phyloP scores from a whole-genome alignment of 345 rosid species.

The Populus euphratica region DNA sequence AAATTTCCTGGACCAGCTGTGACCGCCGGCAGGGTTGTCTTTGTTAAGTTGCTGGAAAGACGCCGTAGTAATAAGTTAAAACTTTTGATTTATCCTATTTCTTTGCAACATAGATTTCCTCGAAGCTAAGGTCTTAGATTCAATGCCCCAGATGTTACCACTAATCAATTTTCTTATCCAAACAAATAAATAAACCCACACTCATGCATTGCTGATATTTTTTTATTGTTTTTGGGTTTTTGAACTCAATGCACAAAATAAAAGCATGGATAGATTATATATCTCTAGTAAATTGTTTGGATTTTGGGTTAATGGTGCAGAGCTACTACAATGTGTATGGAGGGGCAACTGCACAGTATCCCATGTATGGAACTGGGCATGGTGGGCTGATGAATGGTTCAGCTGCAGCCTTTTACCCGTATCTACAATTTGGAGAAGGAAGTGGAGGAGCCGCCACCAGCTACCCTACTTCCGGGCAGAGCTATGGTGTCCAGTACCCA shows the following conservation, averaged over 20 bases:
- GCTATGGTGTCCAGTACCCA: constrained; percentile 66
- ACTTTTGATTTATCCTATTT: neutral
- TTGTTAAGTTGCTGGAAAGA: neutral
- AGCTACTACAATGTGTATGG: constrained; percentile 81
- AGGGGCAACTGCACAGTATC: constrained; percentile 70
- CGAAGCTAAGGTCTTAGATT: no score
- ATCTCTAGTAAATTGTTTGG: neutral
- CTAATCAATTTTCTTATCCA: no score
- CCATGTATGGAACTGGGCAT: constrained; percentile 67
- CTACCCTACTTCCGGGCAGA: constrained; percentile 51
- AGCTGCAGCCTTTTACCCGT: constrained; percentile 71
- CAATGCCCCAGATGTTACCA: no score
- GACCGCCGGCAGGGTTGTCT: neutral
- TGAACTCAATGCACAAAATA: neutral
- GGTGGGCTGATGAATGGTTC: constrained; percentile 55
- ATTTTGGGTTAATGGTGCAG: constrained; percentile 30
- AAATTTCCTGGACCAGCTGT: neutral
- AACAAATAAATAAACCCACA: neutral
- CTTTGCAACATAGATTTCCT: neutral
- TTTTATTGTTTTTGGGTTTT: neutral
- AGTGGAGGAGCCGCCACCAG: constrained; percentile 53
- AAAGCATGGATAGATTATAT: neutral
- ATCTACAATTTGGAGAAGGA: constrained; percentile 75
- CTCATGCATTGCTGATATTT: neutral
- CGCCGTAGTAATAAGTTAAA: neutral